These are phyloP conservation scores for Debaryomyces coudertii DNA, from an alignment of 1,139 yeast species.

Conservation along the genomic window DNA sequence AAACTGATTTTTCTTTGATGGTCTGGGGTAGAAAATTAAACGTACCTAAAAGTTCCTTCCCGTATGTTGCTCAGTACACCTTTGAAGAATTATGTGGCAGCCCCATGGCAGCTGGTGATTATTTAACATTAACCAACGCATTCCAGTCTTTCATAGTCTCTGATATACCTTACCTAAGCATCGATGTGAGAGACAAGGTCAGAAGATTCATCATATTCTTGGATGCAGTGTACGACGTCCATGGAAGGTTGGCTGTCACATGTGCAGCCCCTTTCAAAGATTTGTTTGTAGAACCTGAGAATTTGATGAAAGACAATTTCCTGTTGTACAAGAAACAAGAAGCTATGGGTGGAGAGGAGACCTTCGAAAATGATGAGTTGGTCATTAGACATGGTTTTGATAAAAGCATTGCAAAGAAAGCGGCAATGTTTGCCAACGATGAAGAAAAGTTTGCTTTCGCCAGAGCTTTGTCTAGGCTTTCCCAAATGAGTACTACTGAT, in stretches of 20 bases:
- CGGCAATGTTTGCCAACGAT: slow-evolving; percentile 80
- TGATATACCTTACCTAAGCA: slow-evolving; percentile 84
- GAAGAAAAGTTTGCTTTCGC: slow-evolving; percentile 98
- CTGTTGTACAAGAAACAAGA: slow-evolving; percentile 46
- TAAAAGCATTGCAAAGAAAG: slow-evolving; percentile 71
- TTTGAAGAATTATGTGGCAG: slow-evolving; percentile 84
- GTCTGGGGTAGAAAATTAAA: slow-evolving; percentile 88
- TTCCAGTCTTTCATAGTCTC: slow-evolving; percentile 82
- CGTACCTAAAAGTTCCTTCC: slow-evolving; percentile 78
- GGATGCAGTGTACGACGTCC: slow-evolving; percentile 93
- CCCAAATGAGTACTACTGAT: slow-evolving; percentile 92
- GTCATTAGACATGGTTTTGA: slow-evolving; percentile 76
- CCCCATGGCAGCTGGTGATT: slow-evolving; percentile 95
- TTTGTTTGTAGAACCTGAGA: slow-evolving; percentile 84
- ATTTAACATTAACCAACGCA: slow-evolving; percentile 76
- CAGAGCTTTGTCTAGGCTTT: slow-evolving; percentile 83
- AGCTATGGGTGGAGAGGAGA: slow-evolving; percentile 41
- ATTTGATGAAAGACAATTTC: slow-evolving; percentile 56
- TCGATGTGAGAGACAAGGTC: slow-evolving; percentile 78
- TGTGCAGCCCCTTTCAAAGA: slow-evolving; percentile 84
- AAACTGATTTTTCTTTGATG: slow-evolving; percentile 42
- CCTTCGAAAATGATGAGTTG: slow-evolving; percentile 60
- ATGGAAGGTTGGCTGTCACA: slow-evolving; percentile 85
- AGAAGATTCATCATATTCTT: slow-evolving; percentile 90
- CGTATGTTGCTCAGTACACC: slow-evolving; percentile 85